Evolutionary conservation across 2,329 filamentous ascomycete genomes (phyloP).

Genomic region (Teratosphaeria viscida): DNA sequence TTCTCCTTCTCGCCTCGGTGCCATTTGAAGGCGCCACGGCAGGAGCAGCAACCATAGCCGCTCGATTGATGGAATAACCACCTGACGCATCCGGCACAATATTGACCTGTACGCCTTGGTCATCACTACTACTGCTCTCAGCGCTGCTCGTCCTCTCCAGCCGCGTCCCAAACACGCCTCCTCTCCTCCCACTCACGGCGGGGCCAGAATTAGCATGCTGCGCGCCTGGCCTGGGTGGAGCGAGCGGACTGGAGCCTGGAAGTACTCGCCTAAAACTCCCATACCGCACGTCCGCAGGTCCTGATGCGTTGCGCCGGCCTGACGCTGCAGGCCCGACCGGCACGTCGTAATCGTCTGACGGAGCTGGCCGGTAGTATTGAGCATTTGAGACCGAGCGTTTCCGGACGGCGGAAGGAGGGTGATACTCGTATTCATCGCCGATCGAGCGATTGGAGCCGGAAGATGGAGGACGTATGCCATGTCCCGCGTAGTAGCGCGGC

Average conservation of each 20-base stretch:
- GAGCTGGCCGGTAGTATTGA: conserved; percentile 20
- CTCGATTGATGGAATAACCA: conserved; percentile 13
- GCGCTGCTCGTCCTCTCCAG: conserved; percentile 4
- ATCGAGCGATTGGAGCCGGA: conserved; percentile 32
- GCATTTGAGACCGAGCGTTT: conserved; percentile 29
- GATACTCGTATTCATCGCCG: conserved; percentile 37
- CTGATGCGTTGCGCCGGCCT: conserved; percentile 26
- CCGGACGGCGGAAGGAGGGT: conserved; percentile 22
- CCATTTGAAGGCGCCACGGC: conserved; percentile 1
- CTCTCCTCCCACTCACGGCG: conserved; percentile 4
- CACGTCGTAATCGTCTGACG: conserved; percentile 29
- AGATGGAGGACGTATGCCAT: conserved; percentile 24
- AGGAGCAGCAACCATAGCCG: conserved; percentile 4
- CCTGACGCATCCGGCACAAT: conserved; percentile 13
- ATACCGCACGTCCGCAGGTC: conserved; percentile 25
- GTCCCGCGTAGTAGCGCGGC: conserved; percentile 14
- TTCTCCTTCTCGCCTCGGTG: conserved; percentile 14
- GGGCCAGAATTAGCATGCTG: conserved; percentile 9
- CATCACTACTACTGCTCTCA: conserved; percentile 12
- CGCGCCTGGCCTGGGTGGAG: conserved; percentile 2
- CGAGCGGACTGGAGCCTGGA: conserved; percentile 14
- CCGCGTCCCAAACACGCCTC: conserved; percentile 13
- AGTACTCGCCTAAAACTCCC: conserved; percentile 19
- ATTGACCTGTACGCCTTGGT: conserved; percentile 22
- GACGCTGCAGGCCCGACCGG: conserved; percentile 24